These are phyloP conservation scores for Straminergon stramineum DNA, from an alignment of 225 moss, liverwort and hornwort genomes.

Conservation along the genomic window DNA sequence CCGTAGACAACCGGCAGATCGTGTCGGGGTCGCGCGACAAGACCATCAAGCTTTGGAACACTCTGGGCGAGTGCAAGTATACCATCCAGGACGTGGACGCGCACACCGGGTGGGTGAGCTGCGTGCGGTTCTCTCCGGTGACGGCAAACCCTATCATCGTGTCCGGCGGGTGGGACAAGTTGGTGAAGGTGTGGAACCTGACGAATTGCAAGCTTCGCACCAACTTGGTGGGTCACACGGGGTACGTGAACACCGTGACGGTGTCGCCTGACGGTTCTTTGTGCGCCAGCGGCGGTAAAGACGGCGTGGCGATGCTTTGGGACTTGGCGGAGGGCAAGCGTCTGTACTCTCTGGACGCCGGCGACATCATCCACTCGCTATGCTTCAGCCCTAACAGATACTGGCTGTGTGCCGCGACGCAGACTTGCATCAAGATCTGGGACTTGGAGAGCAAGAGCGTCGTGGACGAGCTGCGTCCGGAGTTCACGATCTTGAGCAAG, in stretches of 20 bases:
- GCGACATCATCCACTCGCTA: slow-evolving; percentile 66
- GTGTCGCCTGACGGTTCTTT: slow-evolving; percentile 86
- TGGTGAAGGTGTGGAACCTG: slow-evolving; percentile 96
- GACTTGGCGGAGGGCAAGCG: slow-evolving; percentile 92
- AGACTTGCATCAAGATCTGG: slow-evolving; percentile 96
- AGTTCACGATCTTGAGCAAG: slow-evolving; percentile 73
- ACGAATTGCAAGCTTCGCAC: slow-evolving; percentile 96
- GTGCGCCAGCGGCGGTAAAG: slow-evolving; percentile 93
- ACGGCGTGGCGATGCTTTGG: slow-evolving; percentile 95
- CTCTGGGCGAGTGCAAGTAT: slow-evolving; percentile 80
- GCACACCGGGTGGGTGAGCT: slow-evolving; percentile 93
- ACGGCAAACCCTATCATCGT: slow-evolving; percentile 85
- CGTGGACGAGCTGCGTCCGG: slow-evolving; percentile 86
- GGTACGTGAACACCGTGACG: slow-evolving; percentile 88
- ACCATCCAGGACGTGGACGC: slow-evolving; percentile 97
- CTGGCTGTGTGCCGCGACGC: slow-evolving; percentile 96
- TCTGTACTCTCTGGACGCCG: slow-evolving; percentile 85
- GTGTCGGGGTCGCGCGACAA: slow-evolving; percentile 50
- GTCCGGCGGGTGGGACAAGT: slow-evolving; percentile 94
- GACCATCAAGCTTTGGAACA: slow-evolving; percentile 51
- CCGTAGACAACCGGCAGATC: slow-evolving; percentile 47
- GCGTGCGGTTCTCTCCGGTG: slow-evolving; percentile 90
- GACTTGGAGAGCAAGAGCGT: slow-evolving; percentile 97
- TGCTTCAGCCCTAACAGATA: slow-evolving; percentile 98
- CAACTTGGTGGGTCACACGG: slow-evolving; percentile 78